Evolutionary conservation across 2,329 filamentous ascomycete species (phyloP).

Genomic region (Xylariomycetidae sp.): DNA sequence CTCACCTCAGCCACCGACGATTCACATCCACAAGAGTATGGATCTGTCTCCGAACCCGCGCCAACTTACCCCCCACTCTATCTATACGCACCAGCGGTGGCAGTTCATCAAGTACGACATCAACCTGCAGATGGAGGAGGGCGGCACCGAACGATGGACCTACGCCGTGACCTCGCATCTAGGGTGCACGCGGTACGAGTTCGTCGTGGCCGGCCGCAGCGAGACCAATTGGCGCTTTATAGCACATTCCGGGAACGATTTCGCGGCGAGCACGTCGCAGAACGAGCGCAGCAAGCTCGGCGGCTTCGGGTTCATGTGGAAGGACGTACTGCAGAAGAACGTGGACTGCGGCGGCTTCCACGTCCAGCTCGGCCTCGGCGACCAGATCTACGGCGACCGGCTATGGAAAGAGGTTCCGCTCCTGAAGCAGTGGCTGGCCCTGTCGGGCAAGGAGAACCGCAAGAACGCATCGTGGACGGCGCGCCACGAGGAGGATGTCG

Average conservation of each 20-base stretch:
- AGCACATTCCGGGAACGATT: constrained; percentile 94
- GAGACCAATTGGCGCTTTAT: constrained; percentile 96
- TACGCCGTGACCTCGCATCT: constrained; percentile 97
- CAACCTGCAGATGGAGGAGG: constrained; percentile 84
- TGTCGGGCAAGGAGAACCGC: constrained; percentile 87
- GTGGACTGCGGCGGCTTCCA: constrained; percentile 95
- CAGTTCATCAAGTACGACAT: constrained; percentile 94
- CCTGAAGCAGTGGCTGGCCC: constrained; percentile 90
- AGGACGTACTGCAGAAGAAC: constrained; percentile 96
- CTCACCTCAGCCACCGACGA: constrained; percentile 85
- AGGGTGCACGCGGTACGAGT: constrained; percentile 97
- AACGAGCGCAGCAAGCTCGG: constrained; percentile 82
- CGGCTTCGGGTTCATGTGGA: constrained; percentile 96
- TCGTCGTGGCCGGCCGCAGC: constrained; percentile 83
- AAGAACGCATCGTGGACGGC: constrained; percentile 91
- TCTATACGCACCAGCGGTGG: constrained; percentile 89
- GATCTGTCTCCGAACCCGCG: constrained; percentile 91
- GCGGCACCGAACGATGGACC: constrained; percentile 80
- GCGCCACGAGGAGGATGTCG: constrained; percentile 89
- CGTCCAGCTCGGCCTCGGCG: constrained; percentile 83
- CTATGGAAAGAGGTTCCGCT: constrained; percentile 95
- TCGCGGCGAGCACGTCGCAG: constrained; percentile 79
- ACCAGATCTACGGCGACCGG: constrained; percentile 92
- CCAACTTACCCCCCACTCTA: constrained; percentile 76
- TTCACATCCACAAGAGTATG: constrained; percentile 85